Evolutionary conservation across 2,329 filamentous ascomycete genomes (phyloP), one percentile per base, ranked within the genome.

Genomic region (Moelleriella libera): DNA sequence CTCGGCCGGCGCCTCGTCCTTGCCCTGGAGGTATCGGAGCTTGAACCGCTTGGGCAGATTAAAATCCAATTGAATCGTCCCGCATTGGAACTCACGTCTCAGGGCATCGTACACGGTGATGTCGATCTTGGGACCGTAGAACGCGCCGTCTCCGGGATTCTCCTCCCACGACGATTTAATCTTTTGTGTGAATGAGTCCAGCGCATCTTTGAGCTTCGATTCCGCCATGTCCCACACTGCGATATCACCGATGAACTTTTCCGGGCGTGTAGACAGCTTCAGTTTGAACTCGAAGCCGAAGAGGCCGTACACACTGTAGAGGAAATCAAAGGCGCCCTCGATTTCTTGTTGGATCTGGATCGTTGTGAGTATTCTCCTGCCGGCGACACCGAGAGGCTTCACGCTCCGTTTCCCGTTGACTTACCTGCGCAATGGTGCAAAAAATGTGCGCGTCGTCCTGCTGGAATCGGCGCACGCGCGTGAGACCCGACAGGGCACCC

Each of bases 81-180:
- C 64, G 52, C 64, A 67, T 56, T 67, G 64, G 52, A 63, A 61
- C 47, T 66, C 86, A 62, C 89, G 79, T 65, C 81, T 80, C 55
- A 96, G 72, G 43, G 87, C 87, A 66, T 96, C 90, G 46, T 82
- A 83, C 59, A 98, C 89, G 51, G 87, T 94, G 60, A 98, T 92
- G 58, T 98, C 92, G 57, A 97, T 95, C 78, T 98, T 98, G 46
- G 92, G 92, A 2, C 92, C 92, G 64, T 98, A 98, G 69, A 97
- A 98, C 47, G 92, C 92, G 61, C 92, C 92, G 58, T 98, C 92
- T 49, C 90, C 92, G 50, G 88, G 84, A 66, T 97, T 95, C 46
- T 95, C 72, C 63, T 87, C 84, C 92, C 92, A 98, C 53, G 80
- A 72, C 34, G 80, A 75, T 50, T 82, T 77, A 37, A 65, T 65